phyloP scores from a whole-genome alignment of 192 early-diverging fungal genomes.

The Polychytrium aggregatum region DNA sequence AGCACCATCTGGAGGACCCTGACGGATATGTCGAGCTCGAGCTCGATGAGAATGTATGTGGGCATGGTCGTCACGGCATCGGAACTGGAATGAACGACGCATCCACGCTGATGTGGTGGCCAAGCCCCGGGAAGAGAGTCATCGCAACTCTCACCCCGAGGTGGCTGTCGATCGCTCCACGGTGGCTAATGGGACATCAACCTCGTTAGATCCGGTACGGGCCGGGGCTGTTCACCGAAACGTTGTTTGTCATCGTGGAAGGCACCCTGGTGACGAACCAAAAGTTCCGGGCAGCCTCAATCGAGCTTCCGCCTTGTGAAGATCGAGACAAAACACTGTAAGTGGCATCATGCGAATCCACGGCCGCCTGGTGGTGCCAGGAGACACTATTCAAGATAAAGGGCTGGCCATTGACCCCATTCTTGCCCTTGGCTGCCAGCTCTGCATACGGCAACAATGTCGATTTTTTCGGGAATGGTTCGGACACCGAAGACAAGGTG shows the following conservation, averaged over 20 bases:
- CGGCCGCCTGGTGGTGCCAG: too few species aligned
- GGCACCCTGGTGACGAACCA: slow-evolving; percentile 64
- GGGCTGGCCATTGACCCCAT: too few species aligned
- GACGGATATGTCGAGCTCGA: slow-evolving; percentile 69
- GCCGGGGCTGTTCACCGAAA: slow-evolving; percentile 71
- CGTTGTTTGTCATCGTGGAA: slow-evolving; percentile 76
- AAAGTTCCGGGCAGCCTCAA: slow-evolving; percentile 53
- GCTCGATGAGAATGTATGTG: slow-evolving; percentile 37
- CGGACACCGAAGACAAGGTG: too few species aligned
- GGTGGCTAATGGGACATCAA: background rate
- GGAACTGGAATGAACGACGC: too few species aligned
- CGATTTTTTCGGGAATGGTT: too few species aligned
- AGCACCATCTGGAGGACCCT: slow-evolving; percentile 74
- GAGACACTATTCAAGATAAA: too few species aligned
- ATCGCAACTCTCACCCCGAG: background rate
- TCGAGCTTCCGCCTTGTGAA: slow-evolving; percentile 72
- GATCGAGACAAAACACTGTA: slow-evolving; percentile 26
- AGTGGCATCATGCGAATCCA: too few species aligned
- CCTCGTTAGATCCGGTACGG: slow-evolving; percentile 24
- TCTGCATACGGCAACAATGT: slow-evolving; percentile 24
- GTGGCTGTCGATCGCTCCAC: background rate
- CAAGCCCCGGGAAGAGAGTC: background rate
- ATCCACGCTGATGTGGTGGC: too few species aligned
- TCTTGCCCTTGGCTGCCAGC: too few species aligned
- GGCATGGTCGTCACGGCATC: slow-evolving; percentile 1